Evolutionary conservation across 164 flowering plant species (phyloP).

Genomic region (Chimonanthus salicifolius): DNA sequence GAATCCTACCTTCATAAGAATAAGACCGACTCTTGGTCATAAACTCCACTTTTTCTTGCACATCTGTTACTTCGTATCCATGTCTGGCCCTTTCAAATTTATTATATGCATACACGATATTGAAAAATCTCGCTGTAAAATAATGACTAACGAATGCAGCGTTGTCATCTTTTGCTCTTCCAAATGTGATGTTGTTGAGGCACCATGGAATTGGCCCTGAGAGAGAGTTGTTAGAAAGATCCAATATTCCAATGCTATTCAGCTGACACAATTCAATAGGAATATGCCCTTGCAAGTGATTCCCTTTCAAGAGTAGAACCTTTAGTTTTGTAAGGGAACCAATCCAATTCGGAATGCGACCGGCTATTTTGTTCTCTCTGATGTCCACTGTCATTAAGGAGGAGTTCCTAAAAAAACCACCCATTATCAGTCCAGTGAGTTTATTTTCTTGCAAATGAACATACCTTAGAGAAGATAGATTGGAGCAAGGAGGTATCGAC

Average conservation of each 20-base stretch:
- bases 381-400: not conserved
- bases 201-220: constrained; percentile 4
- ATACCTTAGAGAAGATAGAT: not conserved
- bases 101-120: not conserved
- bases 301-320: constrained; percentile 3
- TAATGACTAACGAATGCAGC: not conserved
- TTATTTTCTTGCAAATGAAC: constrained; percentile 2
- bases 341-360: not conserved
- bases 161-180: not conserved
- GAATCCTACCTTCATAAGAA: not conserved
- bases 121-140: not conserved
- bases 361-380: constrained; percentile 1
- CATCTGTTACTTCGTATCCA: not conserved
- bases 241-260: constrained; percentile 16
- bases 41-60: constrained; percentile 1
- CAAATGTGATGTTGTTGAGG: not conserved
- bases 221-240: constrained; percentile 9
- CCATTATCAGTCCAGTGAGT: constrained; percentile 3
- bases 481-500: constrained; percentile 7
- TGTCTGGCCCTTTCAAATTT: not conserved
- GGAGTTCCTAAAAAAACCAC: not conserved
- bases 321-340: not conserved
- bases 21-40: not conserved
- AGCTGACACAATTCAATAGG: constrained; percentile 3
- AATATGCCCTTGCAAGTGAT: constrained; percentile 4